Percentiles rank a stretch among this genome's conserved stretches.
Evolutionary conservation across 1,284 basidiomycete species (phyloP).

Genomic region (Cerrena zonata): DNA sequence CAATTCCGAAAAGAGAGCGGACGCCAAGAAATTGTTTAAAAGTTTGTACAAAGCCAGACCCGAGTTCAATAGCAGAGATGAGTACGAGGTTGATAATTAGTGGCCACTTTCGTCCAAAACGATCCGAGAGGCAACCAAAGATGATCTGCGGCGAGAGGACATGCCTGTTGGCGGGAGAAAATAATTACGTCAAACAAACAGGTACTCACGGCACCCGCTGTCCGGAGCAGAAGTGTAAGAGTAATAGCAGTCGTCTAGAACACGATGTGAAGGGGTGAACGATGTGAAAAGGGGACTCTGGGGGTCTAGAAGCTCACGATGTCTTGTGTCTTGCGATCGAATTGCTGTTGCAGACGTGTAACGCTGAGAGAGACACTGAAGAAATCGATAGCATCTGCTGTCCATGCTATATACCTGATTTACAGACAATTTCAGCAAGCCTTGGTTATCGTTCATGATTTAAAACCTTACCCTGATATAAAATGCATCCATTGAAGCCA

Average conservation of each 20-base stretch:
- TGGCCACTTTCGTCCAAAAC: constrained; percentile 92
- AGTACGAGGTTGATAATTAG: constrained; percentile 73
- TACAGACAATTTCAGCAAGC: constrained; percentile 6
- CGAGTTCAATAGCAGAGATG: constrained; percentile 72
- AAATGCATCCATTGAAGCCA: constrained; percentile 47
- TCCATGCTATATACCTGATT: constrained; percentile 71
- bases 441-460: not conserved
- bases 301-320: constrained; percentile 45
- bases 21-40: constrained; percentile 66
- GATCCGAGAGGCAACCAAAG: constrained; percentile 77
- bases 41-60: constrained; percentile 67
- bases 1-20: constrained; percentile 76
- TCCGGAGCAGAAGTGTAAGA: constrained; percentile 86
- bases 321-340: constrained; percentile 37
- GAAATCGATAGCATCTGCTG: constrained; percentile 77
- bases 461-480: constrained; percentile 33
- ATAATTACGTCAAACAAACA: not conserved
- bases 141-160: constrained; percentile 42
- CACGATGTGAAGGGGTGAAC: not conserved
- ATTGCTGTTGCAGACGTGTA: constrained; percentile 49
- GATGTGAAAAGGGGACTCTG: not conserved
- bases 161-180: not conserved
- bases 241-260: constrained; percentile 78
- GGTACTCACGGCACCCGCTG: constrained; percentile 66
- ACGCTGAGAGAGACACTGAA: constrained; percentile 79